Evolutionary conservation across 1,284 basidiomycete species (phyloP), one percentile per base, ranked within the genome.

Genomic region (Boletus semigastroideus): DNA sequence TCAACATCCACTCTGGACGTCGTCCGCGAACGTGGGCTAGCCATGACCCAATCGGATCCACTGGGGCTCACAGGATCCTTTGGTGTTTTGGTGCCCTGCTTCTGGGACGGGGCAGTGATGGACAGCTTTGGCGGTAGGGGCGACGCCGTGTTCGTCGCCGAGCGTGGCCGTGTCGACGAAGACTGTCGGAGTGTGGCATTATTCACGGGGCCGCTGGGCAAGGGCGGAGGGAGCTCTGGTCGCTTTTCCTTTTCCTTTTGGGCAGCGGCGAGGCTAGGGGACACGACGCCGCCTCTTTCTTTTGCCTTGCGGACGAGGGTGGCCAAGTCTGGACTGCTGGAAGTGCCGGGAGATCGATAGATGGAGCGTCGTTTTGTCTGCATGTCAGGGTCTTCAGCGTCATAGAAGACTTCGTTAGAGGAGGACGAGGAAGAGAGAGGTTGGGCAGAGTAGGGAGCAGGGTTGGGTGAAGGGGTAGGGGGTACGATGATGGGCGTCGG

Each of bases 241-340:
- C 72, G 68, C 60, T 74, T 63, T 40, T 63, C 78, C 54, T 71
- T 73, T 48, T 69, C 78, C 54, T 71, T 73, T 48, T 69, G 65
- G 0, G 61, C 46, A n/a, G 62, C 48, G 6, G 45, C 53, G 40
- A 67, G 54, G 67, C 60, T 56, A 66, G 63, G 56, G 4, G 67
- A 61, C 28, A 78, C 68, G 30, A 74, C 68, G 0, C 71, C 76
- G 33, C 82, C 82, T 43, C 78, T 76, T 61, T 87, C 86, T 68
- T 85, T 89, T 33, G 87, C 85, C 71, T 92, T 92, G 56, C 86
- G 79, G 48, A 93, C 72, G 50, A 94, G 76, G 3, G 90, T 92
- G 5, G 90, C 88, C 22, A 95, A 77, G 70, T 96, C 92, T 22
- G 93, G 92, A 60, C 88, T 92, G 60, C 88, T 91, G 22, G 91